A percentile compares a stretch with the other conserved stretches of the same genome.
Evolutionary conservation across 2,329 filamentous ascomycete genomes (phyloP).

Genomic region (Neofusicoccum laricinum): DNA sequence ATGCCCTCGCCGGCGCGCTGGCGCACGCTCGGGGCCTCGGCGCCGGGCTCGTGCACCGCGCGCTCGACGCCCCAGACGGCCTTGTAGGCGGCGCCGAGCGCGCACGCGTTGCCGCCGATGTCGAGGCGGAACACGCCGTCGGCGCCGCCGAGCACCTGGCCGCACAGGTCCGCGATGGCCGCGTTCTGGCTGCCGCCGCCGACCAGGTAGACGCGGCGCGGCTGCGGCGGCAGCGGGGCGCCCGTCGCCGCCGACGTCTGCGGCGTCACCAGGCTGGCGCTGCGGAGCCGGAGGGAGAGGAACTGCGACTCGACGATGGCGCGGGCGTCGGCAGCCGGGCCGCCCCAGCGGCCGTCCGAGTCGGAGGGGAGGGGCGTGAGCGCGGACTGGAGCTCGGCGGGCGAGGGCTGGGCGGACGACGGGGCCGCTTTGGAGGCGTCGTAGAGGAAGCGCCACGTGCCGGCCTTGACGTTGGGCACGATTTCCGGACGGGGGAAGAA

Average conservation of each 20-base stretch:
- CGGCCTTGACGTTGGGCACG: constrained; percentile 82
- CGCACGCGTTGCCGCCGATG: constrained; percentile 92
- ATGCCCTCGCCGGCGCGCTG: constrained; percentile 23
- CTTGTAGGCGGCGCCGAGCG: constrained; percentile 91
- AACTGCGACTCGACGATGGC: constrained; percentile 93
- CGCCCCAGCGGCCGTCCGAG: constrained; percentile 52
- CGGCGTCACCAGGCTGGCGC: constrained; percentile 65
- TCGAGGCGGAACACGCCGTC: constrained; percentile 94
- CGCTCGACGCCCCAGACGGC: constrained; percentile 88
- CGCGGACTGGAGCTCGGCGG: constrained; percentile 25
- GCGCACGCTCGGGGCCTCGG: neutral
- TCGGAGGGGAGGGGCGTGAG: constrained; percentile 49
- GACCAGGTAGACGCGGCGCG: constrained; percentile 87
- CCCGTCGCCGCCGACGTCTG: constrained; percentile 39
- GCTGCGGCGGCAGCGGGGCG: constrained; percentile 69
- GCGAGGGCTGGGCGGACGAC: neutral
- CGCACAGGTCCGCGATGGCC: constrained; percentile 80
- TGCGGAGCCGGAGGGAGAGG: constrained; percentile 83
- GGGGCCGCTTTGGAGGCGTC: constrained; percentile 36
- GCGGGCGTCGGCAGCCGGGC: constrained; percentile 69
- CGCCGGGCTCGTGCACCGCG: constrained; percentile 20
- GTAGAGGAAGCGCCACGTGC: constrained; percentile 80
- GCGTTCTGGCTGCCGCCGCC: constrained; percentile 88
- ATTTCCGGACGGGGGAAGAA: constrained; percentile 96
- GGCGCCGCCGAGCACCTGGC: constrained; percentile 80